Evolutionary conservation across 352 stramenopile species (phyloP).

Genomic region (Phytophthora tubulina): DNA sequence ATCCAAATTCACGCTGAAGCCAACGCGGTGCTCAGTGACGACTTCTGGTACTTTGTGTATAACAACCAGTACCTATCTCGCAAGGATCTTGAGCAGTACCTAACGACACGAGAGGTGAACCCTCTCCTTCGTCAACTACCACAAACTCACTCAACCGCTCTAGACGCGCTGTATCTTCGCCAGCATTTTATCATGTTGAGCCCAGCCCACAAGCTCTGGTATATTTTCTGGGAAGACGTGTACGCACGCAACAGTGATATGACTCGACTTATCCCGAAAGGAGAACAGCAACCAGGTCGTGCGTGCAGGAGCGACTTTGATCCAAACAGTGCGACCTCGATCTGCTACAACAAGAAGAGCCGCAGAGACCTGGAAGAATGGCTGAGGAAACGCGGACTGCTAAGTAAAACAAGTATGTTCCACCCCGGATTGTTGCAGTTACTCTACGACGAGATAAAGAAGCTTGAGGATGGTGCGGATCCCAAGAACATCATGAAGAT

Average conservation of each 20-base stretch:
- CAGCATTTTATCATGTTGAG: slow-evolving; percentile 44
- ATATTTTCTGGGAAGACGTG: slow-evolving; percentile 62
- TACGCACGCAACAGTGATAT: slow-evolving; percentile 49
- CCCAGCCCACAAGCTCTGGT: slow-evolving; percentile 46
- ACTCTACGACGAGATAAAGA: slow-evolving; percentile 27
- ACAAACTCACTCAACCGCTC: slow-evolving; percentile 1
- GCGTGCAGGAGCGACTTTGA: slow-evolving; percentile 27
- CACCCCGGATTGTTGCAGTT: slow-evolving; percentile 22
- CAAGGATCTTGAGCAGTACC: slow-evolving; percentile 32
- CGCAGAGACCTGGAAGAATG: slow-evolving; percentile 16
- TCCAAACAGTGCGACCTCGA: slow-evolving; percentile 24
- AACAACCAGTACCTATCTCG: slow-evolving; percentile 40
- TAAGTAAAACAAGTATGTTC: slow-evolving; percentile 23
- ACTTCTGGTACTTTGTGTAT: slow-evolving; percentile 61
- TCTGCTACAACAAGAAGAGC: slow-evolving; percentile 26
- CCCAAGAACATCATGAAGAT: slow-evolving; percentile 21
- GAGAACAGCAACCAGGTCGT: slow-evolving; percentile 12
- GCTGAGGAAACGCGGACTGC: slow-evolving; percentile 12
- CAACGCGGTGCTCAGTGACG: slow-evolving; percentile 45
- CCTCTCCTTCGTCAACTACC: slow-evolving; percentile 15
- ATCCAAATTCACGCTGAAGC: slow-evolving; percentile 27
- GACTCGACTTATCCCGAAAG: slow-evolving; percentile 21
- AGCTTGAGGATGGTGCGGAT: slow-evolving; percentile 15
- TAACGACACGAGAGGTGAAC: slow-evolving; percentile 19
- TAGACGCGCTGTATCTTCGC: slow-evolving; percentile 30